Evolutionary conservation across 2,329 filamentous ascomycete species (phyloP).

Genomic region (Fusarium miscanthi): DNA sequence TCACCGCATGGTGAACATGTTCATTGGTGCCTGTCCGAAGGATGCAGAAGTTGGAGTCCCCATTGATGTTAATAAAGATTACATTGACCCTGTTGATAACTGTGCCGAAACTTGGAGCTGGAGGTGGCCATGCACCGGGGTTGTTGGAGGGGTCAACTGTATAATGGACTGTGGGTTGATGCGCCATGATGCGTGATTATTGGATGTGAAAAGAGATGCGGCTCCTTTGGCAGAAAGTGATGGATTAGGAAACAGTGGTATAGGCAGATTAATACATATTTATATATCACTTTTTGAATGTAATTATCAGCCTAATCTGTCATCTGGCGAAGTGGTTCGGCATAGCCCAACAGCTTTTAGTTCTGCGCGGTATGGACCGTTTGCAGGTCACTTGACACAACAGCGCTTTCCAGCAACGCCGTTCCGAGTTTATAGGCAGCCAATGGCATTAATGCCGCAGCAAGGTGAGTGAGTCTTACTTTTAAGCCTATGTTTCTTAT

Average conservation of each 20-base stretch:
- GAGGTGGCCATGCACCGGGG: background rate
- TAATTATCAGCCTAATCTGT: too few relatives aligned
- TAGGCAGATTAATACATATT: too few relatives aligned
- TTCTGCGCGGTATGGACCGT: too few relatives aligned
- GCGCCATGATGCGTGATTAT: background rate
- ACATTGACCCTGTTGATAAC: background rate
- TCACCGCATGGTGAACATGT: background rate
- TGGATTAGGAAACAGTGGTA: too few relatives aligned
- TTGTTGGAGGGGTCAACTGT: conserved; percentile 6
- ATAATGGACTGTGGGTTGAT: background rate
- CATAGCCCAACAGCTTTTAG: too few relatives aligned
- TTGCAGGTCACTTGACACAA: too few relatives aligned
- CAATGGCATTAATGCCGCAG: background rate
- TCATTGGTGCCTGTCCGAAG: background rate
- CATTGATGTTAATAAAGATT: background rate
- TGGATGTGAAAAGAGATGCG: fast-evolving
- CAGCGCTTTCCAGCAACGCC: background rate
- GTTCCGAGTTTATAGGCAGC: background rate
- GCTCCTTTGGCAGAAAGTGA: background rate
- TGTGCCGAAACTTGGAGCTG: background rate
- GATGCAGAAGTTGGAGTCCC: background rate
- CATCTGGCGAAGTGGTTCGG: too few relatives aligned
- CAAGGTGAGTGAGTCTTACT: too few relatives aligned
- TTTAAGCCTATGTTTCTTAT: background rate
- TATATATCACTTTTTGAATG: too few relatives aligned